Conservation (phyloP, 495 filamentous ascomycete species). For the Tuber aestivum region DNA sequence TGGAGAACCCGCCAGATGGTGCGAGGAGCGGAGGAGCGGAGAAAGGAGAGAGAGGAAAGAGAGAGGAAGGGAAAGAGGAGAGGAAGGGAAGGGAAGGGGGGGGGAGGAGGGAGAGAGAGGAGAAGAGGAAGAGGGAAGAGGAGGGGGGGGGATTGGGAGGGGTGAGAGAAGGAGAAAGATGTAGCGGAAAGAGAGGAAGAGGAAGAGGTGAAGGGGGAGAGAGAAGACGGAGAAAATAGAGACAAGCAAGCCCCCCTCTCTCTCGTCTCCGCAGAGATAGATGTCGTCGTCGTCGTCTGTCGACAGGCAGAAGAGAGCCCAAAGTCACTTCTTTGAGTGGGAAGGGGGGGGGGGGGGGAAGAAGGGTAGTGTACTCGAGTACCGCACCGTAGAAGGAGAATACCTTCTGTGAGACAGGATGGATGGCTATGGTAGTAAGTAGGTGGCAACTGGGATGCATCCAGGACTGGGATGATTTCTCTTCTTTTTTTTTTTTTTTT, state of each 20-base stretch:
- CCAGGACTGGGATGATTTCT: not conserved
- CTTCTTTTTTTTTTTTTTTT: too few species aligned
- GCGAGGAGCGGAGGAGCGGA: slow-evolving; percentile 37
- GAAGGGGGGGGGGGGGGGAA: not conserved
- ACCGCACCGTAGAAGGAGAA: too few species aligned
- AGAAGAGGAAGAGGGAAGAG: slow-evolving; percentile 17
- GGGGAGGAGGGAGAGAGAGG: slow-evolving; percentile 7
- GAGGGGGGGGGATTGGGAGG: slow-evolving; percentile 26
- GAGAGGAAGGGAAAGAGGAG: slow-evolving; percentile 7
- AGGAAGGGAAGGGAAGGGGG: not conserved
- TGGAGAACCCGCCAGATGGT: slow-evolving; percentile 35
- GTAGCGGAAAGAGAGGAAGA: slow-evolving; percentile 34
- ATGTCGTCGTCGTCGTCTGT: too few species aligned
- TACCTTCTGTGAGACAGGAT: not conserved
- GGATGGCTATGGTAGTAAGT: not conserved
- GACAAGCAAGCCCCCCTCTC: slow-evolving; percentile 4
- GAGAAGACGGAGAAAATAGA: not conserved
- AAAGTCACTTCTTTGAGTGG: not conserved
- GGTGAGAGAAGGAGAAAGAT: slow-evolving; percentile 10
- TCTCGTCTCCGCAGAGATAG: not conserved
- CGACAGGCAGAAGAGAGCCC: not conserved
- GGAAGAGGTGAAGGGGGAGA: slow-evolving; percentile 35
- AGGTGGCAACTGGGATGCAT: not conserved
- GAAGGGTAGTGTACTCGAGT: too few species aligned
- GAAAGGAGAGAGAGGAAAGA: slow-evolving; percentile 16